Percentiles rank a stretch among this genome's conserved stretches.
phyloP scores from a whole-genome alignment of 805 yeast species.

The Metschnikowia corniflorae region DNA sequence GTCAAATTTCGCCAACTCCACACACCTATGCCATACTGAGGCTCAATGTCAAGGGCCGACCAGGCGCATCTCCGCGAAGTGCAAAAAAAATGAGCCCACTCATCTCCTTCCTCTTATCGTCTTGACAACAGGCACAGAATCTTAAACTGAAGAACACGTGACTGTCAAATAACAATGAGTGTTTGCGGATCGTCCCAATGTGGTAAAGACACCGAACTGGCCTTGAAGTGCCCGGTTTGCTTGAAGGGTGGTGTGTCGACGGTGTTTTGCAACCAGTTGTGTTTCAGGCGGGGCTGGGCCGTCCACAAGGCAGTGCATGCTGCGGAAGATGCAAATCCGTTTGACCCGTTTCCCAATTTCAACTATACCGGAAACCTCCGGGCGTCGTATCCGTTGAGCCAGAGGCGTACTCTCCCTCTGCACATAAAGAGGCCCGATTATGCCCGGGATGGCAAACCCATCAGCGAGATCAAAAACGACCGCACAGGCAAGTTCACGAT shows the following conservation, averaged over 20 bases:
- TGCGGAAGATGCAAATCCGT: constrained; percentile 51
- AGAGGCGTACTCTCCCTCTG: constrained; percentile 68
- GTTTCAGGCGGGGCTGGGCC: constrained; percentile 72
- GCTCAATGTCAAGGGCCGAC: too few relatives aligned
- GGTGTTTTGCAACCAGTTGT: constrained; percentile 76
- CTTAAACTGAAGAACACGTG: too few relatives aligned
- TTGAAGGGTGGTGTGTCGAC: constrained; percentile 62
- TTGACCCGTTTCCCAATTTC: constrained; percentile 84
- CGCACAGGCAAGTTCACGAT: constrained; percentile 63
- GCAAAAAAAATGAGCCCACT: too few relatives aligned
- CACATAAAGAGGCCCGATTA: constrained; percentile 78
- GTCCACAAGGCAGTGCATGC: constrained; percentile 74
- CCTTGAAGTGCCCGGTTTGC: constrained; percentile 88
- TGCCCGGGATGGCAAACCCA: constrained; percentile 75
- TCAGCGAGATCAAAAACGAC: constrained; percentile 70
- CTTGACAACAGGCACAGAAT: too few relatives aligned
- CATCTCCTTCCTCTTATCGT: too few relatives aligned
- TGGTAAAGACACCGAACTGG: constrained; percentile 73
- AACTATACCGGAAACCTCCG: constrained; percentile 70
- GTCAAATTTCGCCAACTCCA: too few relatives aligned
- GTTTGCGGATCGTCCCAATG: constrained; percentile 78
- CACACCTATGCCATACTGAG: too few relatives aligned
- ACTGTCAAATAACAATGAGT: constrained; percentile 8
- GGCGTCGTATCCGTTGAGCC: constrained; percentile 78
- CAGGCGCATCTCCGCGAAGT: background rate